A percentile compares a stretch with the other conserved stretches of the same genome.
Conservation (phyloP, 228 moss, liverwort and hornwort species). For the Sphagnum magellanicum region DNA sequence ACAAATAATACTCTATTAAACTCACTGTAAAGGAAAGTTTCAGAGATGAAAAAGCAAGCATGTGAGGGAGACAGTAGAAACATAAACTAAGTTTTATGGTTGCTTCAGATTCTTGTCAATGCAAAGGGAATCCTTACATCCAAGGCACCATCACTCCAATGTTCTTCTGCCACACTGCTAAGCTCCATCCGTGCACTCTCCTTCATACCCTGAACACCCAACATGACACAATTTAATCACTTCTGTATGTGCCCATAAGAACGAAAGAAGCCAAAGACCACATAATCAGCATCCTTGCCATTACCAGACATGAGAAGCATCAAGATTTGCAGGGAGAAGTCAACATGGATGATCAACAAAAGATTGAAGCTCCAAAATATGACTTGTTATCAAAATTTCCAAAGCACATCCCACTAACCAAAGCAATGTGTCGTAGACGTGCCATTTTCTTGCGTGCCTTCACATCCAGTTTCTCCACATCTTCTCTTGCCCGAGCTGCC, state of each 20-base stretch:
- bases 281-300: too few relatives aligned
- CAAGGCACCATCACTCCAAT: conserved; percentile 87
- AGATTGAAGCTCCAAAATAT: not conserved
- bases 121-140: conserved; percentile 37
- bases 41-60: not conserved
- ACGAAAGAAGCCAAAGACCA: too few relatives aligned
- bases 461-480: conserved; percentile 75
- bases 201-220: conserved; percentile 45
- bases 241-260: too few relatives aligned
- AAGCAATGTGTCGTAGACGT: conserved; percentile 58
- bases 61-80: not conserved
- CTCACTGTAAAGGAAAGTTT: not conserved
- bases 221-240: too few relatives aligned
- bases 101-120: not conserved
- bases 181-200: conserved; percentile 70
- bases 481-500: conserved; percentile 79
- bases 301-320: not conserved
- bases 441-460: conserved; percentile 72
- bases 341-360: not conserved
- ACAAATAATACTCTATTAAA: not conserved
- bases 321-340: not conserved
- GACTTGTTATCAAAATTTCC: not conserved
- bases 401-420: conserved; percentile 27
- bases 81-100: not conserved
- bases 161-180: conserved; percentile 66